Conservation (phyloP, 169 alveolate genomes). For the Babesia gibsoni region DNA sequence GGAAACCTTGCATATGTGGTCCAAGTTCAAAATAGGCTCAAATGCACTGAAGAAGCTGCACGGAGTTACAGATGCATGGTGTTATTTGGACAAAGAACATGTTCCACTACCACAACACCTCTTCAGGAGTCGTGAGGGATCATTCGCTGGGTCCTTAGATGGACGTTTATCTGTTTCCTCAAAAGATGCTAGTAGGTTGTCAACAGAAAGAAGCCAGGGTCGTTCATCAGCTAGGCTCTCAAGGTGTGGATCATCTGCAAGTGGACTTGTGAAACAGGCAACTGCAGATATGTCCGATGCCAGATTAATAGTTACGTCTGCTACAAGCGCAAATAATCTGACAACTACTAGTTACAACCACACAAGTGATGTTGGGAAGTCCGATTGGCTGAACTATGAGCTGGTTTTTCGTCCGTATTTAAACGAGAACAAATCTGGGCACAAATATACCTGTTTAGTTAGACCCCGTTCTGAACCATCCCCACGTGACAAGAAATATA, state of each 20-base stretch:
- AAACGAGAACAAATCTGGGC: not conserved
- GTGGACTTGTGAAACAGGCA: too few species aligned
- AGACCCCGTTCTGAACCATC: constrained; percentile 18
- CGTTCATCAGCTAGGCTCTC: too few species aligned
- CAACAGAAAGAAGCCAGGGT: too few species aligned
- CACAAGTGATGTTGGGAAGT: too few species aligned
- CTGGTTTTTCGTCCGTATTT: constrained; percentile 15
- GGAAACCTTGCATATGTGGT: constrained; percentile 22
- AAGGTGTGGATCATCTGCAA: too few species aligned
- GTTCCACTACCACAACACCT: constrained; percentile 21
- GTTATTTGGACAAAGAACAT: constrained; percentile 6
- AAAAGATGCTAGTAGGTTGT: too few species aligned
- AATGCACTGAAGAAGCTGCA: constrained; percentile 11
- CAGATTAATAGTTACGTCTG: too few species aligned
- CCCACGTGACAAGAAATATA: constrained; percentile 6
- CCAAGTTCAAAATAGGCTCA: constrained; percentile 18
- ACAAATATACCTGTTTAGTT: constrained; percentile 1
- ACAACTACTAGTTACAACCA: too few species aligned
- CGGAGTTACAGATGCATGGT: constrained; percentile 25
- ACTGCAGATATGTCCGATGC: too few species aligned
- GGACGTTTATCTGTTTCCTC: too few species aligned
- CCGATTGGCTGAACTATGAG: constrained; percentile 28
- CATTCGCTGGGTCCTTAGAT: too few species aligned
- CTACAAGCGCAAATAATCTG: too few species aligned
- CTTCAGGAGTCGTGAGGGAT: not conserved